These are phyloP conservation scores for Datura wrightii DNA, from an alignment of 257 asterid genomes.

Conservation along the genomic window DNA sequence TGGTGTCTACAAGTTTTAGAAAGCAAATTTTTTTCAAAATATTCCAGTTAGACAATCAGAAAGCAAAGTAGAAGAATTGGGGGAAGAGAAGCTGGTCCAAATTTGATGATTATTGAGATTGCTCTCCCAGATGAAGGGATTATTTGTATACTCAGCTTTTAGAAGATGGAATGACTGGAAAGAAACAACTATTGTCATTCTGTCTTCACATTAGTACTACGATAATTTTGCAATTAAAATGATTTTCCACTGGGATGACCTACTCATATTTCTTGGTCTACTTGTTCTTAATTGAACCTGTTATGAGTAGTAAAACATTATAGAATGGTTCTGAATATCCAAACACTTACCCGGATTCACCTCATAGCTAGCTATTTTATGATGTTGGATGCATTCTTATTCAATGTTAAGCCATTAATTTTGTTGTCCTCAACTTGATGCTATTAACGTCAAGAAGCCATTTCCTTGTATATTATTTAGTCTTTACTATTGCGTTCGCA, in stretches of 20 bases:
- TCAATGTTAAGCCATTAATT: background rate
- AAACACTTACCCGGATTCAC: background rate
- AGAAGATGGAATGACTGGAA: background rate
- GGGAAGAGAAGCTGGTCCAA: background rate
- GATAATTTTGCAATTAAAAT: background rate
- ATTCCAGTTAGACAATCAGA: slow-evolving; percentile 7
- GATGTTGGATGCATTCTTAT: background rate
- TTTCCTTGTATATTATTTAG: background rate
- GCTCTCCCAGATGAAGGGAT: background rate
- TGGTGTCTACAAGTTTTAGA: background rate
- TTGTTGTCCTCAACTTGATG: background rate
- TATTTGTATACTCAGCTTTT: background rate
- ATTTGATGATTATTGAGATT: background rate
- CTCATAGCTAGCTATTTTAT: background rate
- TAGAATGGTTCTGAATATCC: background rate
- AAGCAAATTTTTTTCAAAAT: too few relatives aligned
- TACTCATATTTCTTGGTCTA: background rate
- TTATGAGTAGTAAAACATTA: background rate
- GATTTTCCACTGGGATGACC: background rate
- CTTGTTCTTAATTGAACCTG: background rate
- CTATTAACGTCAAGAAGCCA: background rate
- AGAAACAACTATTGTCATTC: background rate
- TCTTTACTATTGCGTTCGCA: slow-evolving; percentile 48
- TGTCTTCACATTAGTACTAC: background rate
- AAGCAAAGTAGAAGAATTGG: background rate